These are phyloP conservation scores for Kurtzmaniella quercitrusa DNA, from an alignment of 1,139 yeast species.

Conservation along the genomic window DNA sequence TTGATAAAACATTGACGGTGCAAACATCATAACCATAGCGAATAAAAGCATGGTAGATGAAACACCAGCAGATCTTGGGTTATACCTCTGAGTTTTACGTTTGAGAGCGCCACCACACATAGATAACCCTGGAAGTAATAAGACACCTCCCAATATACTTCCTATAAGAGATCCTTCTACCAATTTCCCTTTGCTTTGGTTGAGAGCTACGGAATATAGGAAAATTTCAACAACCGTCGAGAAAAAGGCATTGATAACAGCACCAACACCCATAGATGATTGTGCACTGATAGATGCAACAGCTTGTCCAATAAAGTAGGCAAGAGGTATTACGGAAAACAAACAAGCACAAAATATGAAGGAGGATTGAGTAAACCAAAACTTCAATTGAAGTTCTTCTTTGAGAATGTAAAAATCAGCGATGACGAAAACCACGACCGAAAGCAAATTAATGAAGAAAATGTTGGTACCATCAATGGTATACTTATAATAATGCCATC, in stretches of 20 bases:
- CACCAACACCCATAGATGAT: conserved; percentile 99
- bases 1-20: conserved; percentile 88
- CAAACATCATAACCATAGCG: conserved; percentile 88
- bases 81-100: conserved; percentile 89
- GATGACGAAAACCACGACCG: conserved; percentile 78
- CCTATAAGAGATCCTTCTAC: conserved; percentile 99
- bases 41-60: conserved; percentile 92
- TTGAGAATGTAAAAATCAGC: conserved; percentile 67
- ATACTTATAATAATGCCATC: conserved; percentile 88
- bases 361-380: conserved; percentile 56
- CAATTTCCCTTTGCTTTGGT: conserved; percentile 78
- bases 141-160: conserved; percentile 86
- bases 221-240: conserved; percentile 94
- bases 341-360: conserved; percentile 72
- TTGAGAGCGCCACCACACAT: conserved; percentile 96
- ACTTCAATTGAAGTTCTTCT: conserved; percentile 43
- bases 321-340: conserved; percentile 84
- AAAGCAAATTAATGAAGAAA: conserved; percentile 79
- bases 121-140: conserved; percentile 86
- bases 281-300: conserved; percentile 98
- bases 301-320: conserved; percentile 97
- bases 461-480: conserved; percentile 96
- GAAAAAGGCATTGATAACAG: conserved; percentile 95
- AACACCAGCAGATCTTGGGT: conserved; percentile 96
- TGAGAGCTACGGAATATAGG: conserved; percentile 85